Conservation (phyloP, 345 rosid genomes). For the Triadica sebifera region DNA sequence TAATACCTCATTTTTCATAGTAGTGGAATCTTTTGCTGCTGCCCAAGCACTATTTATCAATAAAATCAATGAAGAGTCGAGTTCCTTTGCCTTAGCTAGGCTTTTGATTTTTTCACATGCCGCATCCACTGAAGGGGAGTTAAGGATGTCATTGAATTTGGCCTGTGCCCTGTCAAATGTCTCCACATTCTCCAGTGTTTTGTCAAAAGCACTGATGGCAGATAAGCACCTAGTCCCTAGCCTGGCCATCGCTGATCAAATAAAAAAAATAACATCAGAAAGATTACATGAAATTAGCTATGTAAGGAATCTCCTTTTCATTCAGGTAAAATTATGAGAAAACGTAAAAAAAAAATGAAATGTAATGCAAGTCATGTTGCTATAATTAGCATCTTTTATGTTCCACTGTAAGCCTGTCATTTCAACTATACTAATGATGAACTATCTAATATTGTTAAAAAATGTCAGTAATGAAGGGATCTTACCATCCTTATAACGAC, state of each 20-base stretch:
- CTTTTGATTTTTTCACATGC: slow-evolving; percentile 88
- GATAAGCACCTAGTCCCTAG: slow-evolving; percentile 84
- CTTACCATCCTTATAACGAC: background rate
- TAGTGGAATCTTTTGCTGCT: slow-evolving; percentile 78
- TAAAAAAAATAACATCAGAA: slow-evolving; percentile 11
- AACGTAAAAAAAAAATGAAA: background rate
- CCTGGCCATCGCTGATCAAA: slow-evolving; percentile 68
- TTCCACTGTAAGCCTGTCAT: background rate
- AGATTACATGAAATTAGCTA: background rate
- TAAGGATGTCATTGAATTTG: slow-evolving; percentile 80
- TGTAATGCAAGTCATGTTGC: background rate
- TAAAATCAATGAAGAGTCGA: slow-evolving; percentile 83
- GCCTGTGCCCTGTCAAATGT: slow-evolving; percentile 77
- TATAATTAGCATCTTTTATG: background rate
- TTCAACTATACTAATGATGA: background rate
- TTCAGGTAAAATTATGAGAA: background rate
- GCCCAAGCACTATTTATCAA: slow-evolving; percentile 85
- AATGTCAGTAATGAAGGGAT: no score
- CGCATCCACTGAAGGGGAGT: slow-evolving; percentile 66
- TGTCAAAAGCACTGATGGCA: slow-evolving; percentile 79
- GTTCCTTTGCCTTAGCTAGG: slow-evolving; percentile 80
- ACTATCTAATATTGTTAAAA: background rate
- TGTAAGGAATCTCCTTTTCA: background rate
- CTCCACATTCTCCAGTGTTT: slow-evolving; percentile 65
- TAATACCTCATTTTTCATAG: slow-evolving; percentile 72